Evolutionary conservation across 176 grass and related monocot species (phyloP).

Genomic region (Musa itinerans): DNA sequence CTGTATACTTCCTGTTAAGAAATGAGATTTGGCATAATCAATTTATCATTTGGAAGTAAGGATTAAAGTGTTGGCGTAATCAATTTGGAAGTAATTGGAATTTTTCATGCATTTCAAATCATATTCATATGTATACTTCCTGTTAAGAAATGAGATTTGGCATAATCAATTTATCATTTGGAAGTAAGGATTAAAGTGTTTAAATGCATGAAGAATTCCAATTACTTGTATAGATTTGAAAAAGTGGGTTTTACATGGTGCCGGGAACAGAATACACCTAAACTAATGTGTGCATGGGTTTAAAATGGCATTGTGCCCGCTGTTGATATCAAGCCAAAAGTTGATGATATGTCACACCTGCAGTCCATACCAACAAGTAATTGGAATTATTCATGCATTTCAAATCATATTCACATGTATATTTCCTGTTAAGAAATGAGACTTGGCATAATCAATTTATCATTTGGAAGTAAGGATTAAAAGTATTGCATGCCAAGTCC

Average conservation of each 20-base stretch:
- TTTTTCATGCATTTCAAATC: too few relatives aligned
- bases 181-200: conserved; percentile 10
- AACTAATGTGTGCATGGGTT: too few relatives aligned
- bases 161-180: neutral
- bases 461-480: conserved; percentile 6
- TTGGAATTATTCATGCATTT: too few relatives aligned
- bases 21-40: neutral
- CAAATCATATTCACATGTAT: too few relatives aligned
- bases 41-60: neutral
- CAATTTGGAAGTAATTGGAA: too few relatives aligned
- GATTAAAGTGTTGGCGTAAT: neutral
- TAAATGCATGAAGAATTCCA: neutral
- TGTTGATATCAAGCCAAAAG: too few relatives aligned
- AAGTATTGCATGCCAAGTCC: neutral
- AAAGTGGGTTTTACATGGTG: too few relatives aligned
- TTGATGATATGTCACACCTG: too few relatives aligned
- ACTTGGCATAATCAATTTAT: neutral
- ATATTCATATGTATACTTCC: neutral
- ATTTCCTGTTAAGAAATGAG: neutral
- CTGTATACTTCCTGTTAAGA: neutral
- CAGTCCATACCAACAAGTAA: too few relatives aligned
- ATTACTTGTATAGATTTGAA: neutral
- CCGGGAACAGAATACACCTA: too few relatives aligned
- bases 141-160: neutral
- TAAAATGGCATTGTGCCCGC: too few relatives aligned